Base-by-base conservation (phyloP, 2,329 filamentous ascomycete genomes). In the Cladophialophora chaetospira region DNA sequence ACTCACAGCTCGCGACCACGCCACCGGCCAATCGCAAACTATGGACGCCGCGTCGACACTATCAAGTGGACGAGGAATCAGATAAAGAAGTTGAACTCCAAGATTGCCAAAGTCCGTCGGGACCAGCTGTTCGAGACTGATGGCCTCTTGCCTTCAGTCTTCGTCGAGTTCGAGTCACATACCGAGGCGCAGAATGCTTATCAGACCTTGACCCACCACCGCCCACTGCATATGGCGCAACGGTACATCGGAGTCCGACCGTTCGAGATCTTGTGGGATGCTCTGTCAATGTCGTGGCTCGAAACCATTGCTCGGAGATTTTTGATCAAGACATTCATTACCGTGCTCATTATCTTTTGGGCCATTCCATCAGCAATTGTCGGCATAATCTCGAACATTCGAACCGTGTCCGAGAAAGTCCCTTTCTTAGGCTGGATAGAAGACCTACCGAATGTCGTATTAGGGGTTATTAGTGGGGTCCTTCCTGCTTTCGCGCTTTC, bases 311-410 rank as follows among this genome's bases (percentile, higher is more conserved):
- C 93, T 55, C 86, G 90, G 54, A 80, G 86, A 61, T 86, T 91
- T 66, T 74, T 81, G 55, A 82, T 91, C 4, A 75, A 88, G 47
- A 84, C 80, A 15, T 86, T 93, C 44, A 86, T 97, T 57, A 77
- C 84, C 5, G 88, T 82, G 1, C 77, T 95, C 57, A 88, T 97
- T 66, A 82, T 97, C 59, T 97, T 97, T 76, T 97, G 94, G 84
- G 82, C 84, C 1, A 77, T 88, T 36, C 85, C 85, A 5, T 80
- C 96, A 1, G 90, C 87, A 1, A 77, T 91, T 29, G 91, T 97
- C 25, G 92, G 90, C 66, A 77, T 85, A 15, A 87, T 97, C 64
- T 94, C 91, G 49, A 96, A 97, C 70, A 81, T 97, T 64, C 79
- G 82, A 35, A 87, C 85, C 61, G 79, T 96, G n/a, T 68, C 70